Base-by-base conservation (phyloP, 1,284 basidiomycete species). In the Neonothopanus nambi region DNA sequence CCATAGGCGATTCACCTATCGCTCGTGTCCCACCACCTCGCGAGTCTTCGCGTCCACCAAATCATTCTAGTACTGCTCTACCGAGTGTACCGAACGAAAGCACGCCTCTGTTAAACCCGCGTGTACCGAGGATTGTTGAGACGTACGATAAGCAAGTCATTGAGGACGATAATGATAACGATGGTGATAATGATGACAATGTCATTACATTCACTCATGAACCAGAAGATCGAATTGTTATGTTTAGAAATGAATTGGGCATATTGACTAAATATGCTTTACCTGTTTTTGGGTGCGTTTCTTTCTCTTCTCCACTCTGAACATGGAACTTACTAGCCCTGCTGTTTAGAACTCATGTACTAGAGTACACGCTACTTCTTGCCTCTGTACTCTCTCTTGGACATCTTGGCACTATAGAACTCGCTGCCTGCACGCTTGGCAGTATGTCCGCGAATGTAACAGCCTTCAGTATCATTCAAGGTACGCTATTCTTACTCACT, bases 381-480 rank as follows among this genome's bases (percentile, higher is more conserved):
- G 81, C 82, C 0, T 84, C 88, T 20, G 87, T 95, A 17, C 73
- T 96, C 17, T 88, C 89, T 12, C 88, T 95, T 41, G 93, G 93
- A 1, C 93, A 96, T 71, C 69, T 95, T 43, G 39, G 86, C 3
- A 91, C 89, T 1, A 85, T 81, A 1, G 89, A 91, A 0, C 81
- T 96, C 0, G 93, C 93, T 3, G 92, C 91, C 0, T 85, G 88
- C 11, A 89, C 87, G n/a, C 77, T 94, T 1, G 92, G 90, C 0
- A 88, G 88, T 4, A 95, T 95, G 92, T 93, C 91, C 0, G 91
- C 90, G 5, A 87, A 84, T 49, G 78, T 80, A 11, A 75, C 77
- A 13, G 77, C 72, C 1, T 77, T 79, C 55, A 76, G 88, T 56
- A 85, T 95, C 58, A 78, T 95, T n/a, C 89, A 91, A 62, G 94